Base-by-base conservation (phyloP, 495 filamentous ascomycete species). In the Usnea hakonensis region DNA sequence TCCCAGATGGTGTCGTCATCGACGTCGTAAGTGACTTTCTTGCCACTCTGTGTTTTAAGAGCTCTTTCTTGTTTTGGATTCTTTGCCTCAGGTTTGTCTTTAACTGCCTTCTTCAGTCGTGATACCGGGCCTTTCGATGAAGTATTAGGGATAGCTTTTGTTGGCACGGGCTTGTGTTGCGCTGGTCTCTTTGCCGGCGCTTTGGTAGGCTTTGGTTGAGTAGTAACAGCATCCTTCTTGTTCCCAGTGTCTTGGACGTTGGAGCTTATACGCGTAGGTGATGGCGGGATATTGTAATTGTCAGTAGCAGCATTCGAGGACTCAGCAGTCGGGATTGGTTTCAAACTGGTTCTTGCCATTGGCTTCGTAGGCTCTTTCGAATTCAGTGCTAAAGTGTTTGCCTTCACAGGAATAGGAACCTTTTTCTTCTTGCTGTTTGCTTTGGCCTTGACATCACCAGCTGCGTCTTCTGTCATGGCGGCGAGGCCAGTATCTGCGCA, bases 1-100 rank as follows among this genome's bases (percentile, higher is more conserved):
- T 60, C 33, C 58, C 46, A 60, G 23, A 53, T 54, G 28, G 58
- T 14, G 17, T n/a, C 36, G n/a, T 53, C 19, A 7, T 53, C 23
- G 6, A 21, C 46, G 13, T 55, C 36, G 5, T 23, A 16, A 30
- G 11, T 55, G 5, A 23, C 2, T 2, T 14, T 33, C 10, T 14
- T 55, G 26, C 16, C 9, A 11, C 7, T 55, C 37, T 9, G 40
- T n/a, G 6, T 40, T 10, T 38, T 40, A 9, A 28, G 16, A 8
- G 4, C 2, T 10, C 5, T 19, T 14, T 32, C 14, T 5, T 52
- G 48, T 14, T 5, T 37, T 21, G 16, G n/a, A 33, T 11, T 36
- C 0, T 54, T 40, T 14, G 5, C 36, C 40, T 35, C 41, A 26
- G 1, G 10, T 3, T 35, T 55, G 30, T 16, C 5, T 28, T 35